phyloP scores from a whole-genome alignment of 495 filamentous ascomycete species.

The Tuber brumale region DNA sequence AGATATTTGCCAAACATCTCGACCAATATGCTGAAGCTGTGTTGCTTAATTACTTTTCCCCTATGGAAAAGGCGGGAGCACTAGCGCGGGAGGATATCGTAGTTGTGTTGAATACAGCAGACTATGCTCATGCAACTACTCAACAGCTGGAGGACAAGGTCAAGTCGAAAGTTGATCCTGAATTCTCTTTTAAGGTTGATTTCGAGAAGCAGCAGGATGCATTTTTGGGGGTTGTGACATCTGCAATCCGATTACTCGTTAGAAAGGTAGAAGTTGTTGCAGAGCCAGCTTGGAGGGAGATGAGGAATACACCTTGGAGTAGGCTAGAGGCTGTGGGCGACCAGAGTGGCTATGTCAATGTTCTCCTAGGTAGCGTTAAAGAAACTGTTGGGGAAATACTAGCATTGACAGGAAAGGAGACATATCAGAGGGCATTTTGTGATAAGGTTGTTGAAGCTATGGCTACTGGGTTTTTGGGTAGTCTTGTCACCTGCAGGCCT shows the following conservation, averaged over 20 bases:
- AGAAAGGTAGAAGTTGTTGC: slow-evolving; percentile 72
- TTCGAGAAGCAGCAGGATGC: slow-evolving; percentile 87
- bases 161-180: slow-evolving; percentile 75
- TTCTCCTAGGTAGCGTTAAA: slow-evolving; percentile 68
- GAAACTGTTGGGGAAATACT: slow-evolving; percentile 64
- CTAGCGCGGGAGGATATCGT: slow-evolving; percentile 70
- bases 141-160: slow-evolving; percentile 91
- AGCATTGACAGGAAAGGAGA: slow-evolving; percentile 74
- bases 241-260: slow-evolving; percentile 76
- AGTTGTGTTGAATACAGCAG: slow-evolving; percentile 87
- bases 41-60: slow-evolving; percentile 62
- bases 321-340: slow-evolving; percentile 92
- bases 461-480: slow-evolving; percentile 68
- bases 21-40: slow-evolving; percentile 95
- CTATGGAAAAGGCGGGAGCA: slow-evolving; percentile 44
- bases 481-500: slow-evolving; percentile 80
- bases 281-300: slow-evolving; percentile 88
- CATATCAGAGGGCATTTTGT: slow-evolving; percentile 89
- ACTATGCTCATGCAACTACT: slow-evolving; percentile 93
- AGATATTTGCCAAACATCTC: slow-evolving; percentile 82
- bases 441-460: slow-evolving; percentile 87
- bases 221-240: slow-evolving; percentile 90
- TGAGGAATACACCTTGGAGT: slow-evolving; percentile 94
- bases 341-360: slow-evolving; percentile 83
- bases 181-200: slow-evolving; percentile 68